Conservation (phyloP, 139 green algal genomes). For the Chlamydomonas sp. region DNA sequence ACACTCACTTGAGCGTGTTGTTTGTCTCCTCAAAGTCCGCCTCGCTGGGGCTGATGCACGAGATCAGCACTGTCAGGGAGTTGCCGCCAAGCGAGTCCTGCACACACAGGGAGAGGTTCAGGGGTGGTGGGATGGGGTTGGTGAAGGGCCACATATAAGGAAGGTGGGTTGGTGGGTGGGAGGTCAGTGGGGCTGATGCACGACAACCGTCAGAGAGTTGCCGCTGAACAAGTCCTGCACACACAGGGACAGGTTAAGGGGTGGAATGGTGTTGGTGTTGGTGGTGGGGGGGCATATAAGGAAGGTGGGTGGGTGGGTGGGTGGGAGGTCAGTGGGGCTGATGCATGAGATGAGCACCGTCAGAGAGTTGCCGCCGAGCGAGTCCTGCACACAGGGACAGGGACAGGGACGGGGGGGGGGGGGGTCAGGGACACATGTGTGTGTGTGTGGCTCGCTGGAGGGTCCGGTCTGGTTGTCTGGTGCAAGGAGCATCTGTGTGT, state of each 20-base stretch:
- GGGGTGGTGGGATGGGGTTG: too few species aligned
- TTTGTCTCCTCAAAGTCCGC: conserved; percentile 67
- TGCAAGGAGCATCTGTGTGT: too few species aligned
- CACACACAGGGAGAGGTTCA: neutral
- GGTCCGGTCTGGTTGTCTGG: too few species aligned
- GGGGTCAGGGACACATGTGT: too few species aligned
- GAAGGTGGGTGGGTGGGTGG: too few species aligned
- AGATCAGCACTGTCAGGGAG: conserved; percentile 57
- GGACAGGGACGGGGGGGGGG: too few species aligned
- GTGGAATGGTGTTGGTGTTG: too few species aligned
- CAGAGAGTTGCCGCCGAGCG: conserved; percentile 57
- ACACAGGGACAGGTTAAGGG: too few species aligned
- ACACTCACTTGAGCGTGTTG: conserved; percentile 58
- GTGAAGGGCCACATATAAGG: too few species aligned
- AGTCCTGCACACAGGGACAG: conserved; percentile 41
- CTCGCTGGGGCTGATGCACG: conserved; percentile 52
- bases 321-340: conserved; percentile 44
- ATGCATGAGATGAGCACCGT: conserved; percentile 64
- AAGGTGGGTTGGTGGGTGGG: too few species aligned
- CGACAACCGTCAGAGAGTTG: conserved; percentile 55
- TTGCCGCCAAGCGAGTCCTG: conserved; percentile 68
- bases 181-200: conserved; percentile 57
- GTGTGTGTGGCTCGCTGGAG: too few species aligned
- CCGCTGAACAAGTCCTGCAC: conserved; percentile 61
- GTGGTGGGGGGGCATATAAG: too few species aligned